Percentiles rank a stretch among this genome's conserved stretches.
Conservation (phyloP, 2,329 filamentous ascomycete species). For the Talaromyces pinophilus region DNA sequence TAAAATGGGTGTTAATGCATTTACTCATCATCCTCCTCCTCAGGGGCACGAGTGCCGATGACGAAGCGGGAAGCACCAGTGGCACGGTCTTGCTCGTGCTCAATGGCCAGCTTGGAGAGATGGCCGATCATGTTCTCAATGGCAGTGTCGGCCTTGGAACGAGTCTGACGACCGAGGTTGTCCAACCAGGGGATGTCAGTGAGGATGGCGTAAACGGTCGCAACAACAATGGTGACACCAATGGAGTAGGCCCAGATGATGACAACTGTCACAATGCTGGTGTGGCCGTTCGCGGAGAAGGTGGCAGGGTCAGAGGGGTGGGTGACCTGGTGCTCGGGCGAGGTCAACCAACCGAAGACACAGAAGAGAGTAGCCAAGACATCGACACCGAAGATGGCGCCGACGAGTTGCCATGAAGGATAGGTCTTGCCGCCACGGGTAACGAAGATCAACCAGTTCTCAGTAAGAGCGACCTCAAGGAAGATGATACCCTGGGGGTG, state of each 20-base stretch:
- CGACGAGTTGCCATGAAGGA: constrained; percentile 69
- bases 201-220: constrained; percentile 54
- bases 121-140: constrained; percentile 57
- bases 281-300: constrained; percentile 52
- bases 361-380: constrained; percentile 68
- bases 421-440: constrained; percentile 73
- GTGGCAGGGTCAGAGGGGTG: constrained; percentile 32
- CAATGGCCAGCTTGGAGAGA: constrained; percentile 54
- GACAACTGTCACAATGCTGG: constrained; percentile 59
- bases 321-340: constrained; percentile 47
- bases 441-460: constrained; percentile 95
- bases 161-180: constrained; percentile 55
- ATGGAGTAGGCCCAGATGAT: constrained; percentile 57
- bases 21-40: constrained; percentile 50
- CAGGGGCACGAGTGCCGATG: constrained; percentile 45
- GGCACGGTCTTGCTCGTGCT: constrained; percentile 50
- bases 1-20: constrained; percentile 9
- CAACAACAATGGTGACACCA: constrained; percentile 55
- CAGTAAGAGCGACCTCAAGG: constrained; percentile 81
- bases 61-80: constrained; percentile 50
- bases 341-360: constrained; percentile 69
- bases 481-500: constrained; percentile 74
- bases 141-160: constrained; percentile 54
- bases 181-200: constrained; percentile 49
- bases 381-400: constrained; percentile 68